These are phyloP conservation scores for Stentor coeruleus DNA, from an alignment of 73 alveolate species.

Conservation along the genomic window DNA sequence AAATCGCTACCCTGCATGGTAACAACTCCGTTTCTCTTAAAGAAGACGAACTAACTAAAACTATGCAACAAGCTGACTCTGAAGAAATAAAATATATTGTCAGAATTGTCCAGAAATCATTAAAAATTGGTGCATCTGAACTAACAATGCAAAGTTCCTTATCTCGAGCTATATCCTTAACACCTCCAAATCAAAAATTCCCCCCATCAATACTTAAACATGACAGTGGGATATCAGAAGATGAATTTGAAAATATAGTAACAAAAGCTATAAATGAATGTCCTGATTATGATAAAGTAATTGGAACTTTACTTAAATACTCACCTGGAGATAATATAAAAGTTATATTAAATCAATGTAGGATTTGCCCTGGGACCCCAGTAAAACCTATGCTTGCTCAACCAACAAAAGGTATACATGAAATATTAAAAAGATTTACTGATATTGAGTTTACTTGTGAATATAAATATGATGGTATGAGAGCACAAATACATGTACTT, in stretches of 20 bases:
- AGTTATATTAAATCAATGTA: constrained; percentile 68
- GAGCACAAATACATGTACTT: constrained; percentile 95
- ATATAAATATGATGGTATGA: constrained; percentile 99
- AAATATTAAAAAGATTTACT: constrained; percentile 83
- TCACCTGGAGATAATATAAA: constrained; percentile 54
- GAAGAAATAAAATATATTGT: constrained; percentile 91
- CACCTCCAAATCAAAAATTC: constrained; percentile 49
- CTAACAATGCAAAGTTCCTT: constrained; percentile 90
- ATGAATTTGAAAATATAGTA: constrained; percentile 73
- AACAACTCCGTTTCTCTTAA: constrained; percentile 75
- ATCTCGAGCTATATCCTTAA: constrained; percentile 76
- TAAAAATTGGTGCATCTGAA: constrained; percentile 97
- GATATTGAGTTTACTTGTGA: constrained; percentile 96
- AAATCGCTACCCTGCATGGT: constrained; percentile 69
- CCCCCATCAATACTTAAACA: constrained; percentile 44
- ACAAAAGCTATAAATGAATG: constrained; percentile 90
- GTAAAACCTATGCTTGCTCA: constrained; percentile 98
- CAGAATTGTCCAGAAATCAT: constrained; percentile 87
- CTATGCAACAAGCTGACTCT: constrained; percentile 80
- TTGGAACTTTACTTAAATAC: constrained; percentile 59
- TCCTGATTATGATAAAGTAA: constrained; percentile 85
- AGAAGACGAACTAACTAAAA: constrained; percentile 67
- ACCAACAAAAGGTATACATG: constrained; percentile 93
- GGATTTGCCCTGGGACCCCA: constrained; percentile 92
- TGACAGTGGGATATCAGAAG: constrained; percentile 42